Base-by-base conservation (phyloP, 2,329 filamentous ascomycete genomes). In the Diaporthe eres region DNA sequence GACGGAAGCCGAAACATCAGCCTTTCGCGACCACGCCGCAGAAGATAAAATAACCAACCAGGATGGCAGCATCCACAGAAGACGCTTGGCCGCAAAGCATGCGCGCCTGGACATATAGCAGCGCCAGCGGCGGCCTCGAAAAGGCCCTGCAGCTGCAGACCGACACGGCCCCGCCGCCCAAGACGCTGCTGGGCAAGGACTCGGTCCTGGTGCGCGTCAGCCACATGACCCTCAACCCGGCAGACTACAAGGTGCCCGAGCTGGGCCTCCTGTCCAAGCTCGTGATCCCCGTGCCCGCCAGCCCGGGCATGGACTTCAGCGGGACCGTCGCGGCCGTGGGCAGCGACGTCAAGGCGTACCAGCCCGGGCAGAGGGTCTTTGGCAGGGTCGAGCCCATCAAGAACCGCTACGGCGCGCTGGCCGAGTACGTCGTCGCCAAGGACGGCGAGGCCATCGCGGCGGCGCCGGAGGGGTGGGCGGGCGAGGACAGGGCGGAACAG, bases 241-340 rank as follows among this genome's bases (percentile, higher is more conserved):
- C 89, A 39, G 92, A 94, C 85, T 90, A 91, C 86, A 94, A 94
- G 82, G 78, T 90, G 2, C 85, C 89, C 13, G 91, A 93, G 79
- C 28, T 84, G 3, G 82, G 87, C 39, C 82, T 86, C 0, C 74
- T 89, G 8, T 81, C 81, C 2, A 83, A 85, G 5, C 77, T 85
- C 31, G 51, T 86, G 1, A 81, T 88, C 65, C 79, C 82, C 34
- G 82, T 81, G 7, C 86, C 87, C 0, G 87, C 86, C 2, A 85
- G 85, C 1, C 89, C 89, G 0, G 87, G 87, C 0, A 83, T 88
- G 79, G 88, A 90, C 81, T 89, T 88, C 74, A 84, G 83, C 75
- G 88, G 88, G 0, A 84, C 84, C 12, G 82, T 89, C 15, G 82
- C 87, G 19, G 80, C 82, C 1, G 80, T 82, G 17, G 84, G 83